A percentile compares a stretch with the other conserved stretches of the same genome.
These are phyloP conservation scores for Lizonia empirigonia DNA, from an alignment of 2,329 filamentous ascomycete species.

Conservation along the genomic window DNA sequence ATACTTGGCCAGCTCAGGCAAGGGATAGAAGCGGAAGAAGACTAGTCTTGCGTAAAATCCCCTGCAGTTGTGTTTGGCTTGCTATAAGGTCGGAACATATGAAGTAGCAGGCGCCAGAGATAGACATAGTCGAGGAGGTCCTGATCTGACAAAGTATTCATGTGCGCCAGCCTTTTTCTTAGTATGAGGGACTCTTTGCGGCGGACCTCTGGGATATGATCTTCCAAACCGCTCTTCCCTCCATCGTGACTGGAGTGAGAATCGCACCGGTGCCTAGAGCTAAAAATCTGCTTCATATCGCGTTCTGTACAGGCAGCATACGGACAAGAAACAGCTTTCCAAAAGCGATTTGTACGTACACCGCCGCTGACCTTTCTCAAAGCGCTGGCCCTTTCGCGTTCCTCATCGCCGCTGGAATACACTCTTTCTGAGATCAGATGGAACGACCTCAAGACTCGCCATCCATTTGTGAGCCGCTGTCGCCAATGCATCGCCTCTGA, in stretches of 20 bases:
- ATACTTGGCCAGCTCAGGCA: constrained; percentile 14
- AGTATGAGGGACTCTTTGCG: constrained; percentile 18
- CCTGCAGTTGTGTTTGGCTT: constrained; percentile 2
- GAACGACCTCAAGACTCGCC: constrained; percentile 22
- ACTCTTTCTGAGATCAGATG: constrained; percentile 19
- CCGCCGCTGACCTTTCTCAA: constrained; percentile 22
- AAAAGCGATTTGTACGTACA: constrained; percentile 18
- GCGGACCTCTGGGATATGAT: constrained; percentile 3
- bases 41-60: background rate
- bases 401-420: constrained; percentile 7
- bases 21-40: background rate
- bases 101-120: constrained; percentile 20
- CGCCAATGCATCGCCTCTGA: constrained; percentile 20
- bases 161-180: constrained; percentile 11
- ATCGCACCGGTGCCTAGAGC: constrained; percentile 3
- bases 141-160: constrained; percentile 8
- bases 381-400: constrained; percentile 9
- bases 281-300: constrained; percentile 20
- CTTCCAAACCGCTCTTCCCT: background rate
- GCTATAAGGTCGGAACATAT: constrained; percentile 20
- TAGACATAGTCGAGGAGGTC: constrained; percentile 23
- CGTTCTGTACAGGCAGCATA: constrained; percentile 25
- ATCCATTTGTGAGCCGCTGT: constrained; percentile 19
- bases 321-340: constrained; percentile 24
- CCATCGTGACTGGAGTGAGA: constrained; percentile 1